Conservation (phyloP, 2,329 filamentous ascomycete species). For the Hypoxylon sp. region DNA sequence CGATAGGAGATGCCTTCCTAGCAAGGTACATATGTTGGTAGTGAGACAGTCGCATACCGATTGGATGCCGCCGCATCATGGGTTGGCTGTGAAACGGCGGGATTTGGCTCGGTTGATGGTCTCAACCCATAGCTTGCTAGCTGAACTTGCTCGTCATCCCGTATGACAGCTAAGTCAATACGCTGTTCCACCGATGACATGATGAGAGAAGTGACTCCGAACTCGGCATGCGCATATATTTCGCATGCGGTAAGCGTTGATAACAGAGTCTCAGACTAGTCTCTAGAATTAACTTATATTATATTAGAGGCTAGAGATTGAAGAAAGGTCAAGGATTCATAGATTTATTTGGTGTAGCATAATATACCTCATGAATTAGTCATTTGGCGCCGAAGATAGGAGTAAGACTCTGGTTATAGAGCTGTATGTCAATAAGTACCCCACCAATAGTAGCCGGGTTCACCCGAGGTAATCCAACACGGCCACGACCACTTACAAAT, state of each 20-base stretch:
- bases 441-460: neutral
- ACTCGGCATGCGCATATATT: neutral
- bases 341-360: neutral
- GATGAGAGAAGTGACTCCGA: neutral
- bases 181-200: slow-evolving; percentile 4
- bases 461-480: neutral
- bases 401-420: neutral
- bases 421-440: neutral
- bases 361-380: neutral
- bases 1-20: neutral
- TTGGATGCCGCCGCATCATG: slow-evolving; percentile 2
- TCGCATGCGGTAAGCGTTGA: neutral
- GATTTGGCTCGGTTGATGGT: neutral
- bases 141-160: neutral
- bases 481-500: too few relatives aligned
- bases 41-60: slow-evolving; percentile 1
- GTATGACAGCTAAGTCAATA: neutral
- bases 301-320: neutral
- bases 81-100: neutral
- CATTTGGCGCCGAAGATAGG: neutral
- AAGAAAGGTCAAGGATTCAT: neutral
- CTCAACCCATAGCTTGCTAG: neutral
- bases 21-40: neutral
- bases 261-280: neutral
- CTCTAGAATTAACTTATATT: too few relatives aligned